A percentile compares a stretch with the other conserved stretches of the same genome.
These are phyloP conservation scores for Trifolium subterraneum DNA, from an alignment of 306 rosid genomes.

Conservation along the genomic window DNA sequence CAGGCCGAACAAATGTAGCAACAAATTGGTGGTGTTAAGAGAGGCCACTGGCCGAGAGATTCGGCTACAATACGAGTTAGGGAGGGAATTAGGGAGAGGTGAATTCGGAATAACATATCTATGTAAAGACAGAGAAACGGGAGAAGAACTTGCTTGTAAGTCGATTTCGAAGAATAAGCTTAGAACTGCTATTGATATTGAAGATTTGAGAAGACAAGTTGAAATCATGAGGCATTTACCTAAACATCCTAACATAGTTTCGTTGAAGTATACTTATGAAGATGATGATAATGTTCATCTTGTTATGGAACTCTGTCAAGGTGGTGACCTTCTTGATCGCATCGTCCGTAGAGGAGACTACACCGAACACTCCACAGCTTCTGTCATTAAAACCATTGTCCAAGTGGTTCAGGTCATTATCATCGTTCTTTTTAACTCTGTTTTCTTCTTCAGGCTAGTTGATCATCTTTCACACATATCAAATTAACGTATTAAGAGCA, in stretches of 20 bases:
- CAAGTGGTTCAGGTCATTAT: constrained; percentile 60
- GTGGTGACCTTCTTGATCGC: constrained; percentile 73
- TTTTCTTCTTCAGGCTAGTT: too few relatives aligned
- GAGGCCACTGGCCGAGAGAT: background rate
- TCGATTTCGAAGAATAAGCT: constrained; percentile 90
- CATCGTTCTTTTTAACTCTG: too few relatives aligned
- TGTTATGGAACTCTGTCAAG: constrained; percentile 82
- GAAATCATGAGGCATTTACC: constrained; percentile 77
- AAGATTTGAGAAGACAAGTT: constrained; percentile 80
- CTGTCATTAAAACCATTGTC: constrained; percentile 58
- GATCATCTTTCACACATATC: too few relatives aligned
- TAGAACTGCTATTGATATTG: constrained; percentile 70
- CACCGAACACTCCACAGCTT: constrained; percentile 71
- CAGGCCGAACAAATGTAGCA: too few relatives aligned
- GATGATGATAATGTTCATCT: constrained; percentile 75
- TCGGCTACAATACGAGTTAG: constrained; percentile 39
- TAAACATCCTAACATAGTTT: constrained; percentile 73
- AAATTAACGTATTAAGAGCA: too few relatives aligned
- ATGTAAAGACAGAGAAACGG: constrained; percentile 78
- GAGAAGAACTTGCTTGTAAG: constrained; percentile 83
- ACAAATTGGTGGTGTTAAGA: background rate
- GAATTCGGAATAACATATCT: constrained; percentile 87
- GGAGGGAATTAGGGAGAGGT: constrained; percentile 85
- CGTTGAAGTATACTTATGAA: constrained; percentile 71
- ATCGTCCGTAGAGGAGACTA: constrained; percentile 74